These are phyloP conservation scores for Glycine latifolia DNA, from an alignment of 306 rosid species.

Conservation along the genomic window DNA sequence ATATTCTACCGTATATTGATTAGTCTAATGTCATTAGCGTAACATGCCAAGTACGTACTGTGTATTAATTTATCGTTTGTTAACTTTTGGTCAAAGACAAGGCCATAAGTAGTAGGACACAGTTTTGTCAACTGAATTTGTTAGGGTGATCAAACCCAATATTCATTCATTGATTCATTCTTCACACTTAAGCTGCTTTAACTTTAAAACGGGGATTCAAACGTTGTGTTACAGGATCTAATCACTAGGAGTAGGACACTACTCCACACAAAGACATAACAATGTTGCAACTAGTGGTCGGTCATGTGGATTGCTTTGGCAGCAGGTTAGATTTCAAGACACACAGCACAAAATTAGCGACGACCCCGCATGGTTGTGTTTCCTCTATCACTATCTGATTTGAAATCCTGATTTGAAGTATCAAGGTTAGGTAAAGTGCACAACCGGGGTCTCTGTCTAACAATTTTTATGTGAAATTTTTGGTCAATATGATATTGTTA, in stretches of 20 bases:
- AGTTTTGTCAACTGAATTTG: slow-evolving; percentile 39
- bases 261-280: slow-evolving; percentile 12
- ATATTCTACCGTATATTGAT: slow-evolving; percentile 32
- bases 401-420: slow-evolving; percentile 50
- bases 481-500: neutral
- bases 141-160: slow-evolving; percentile 33
- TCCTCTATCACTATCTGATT: slow-evolving; percentile 53
- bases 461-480: neutral
- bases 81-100: slow-evolving; percentile 45
- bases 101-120: slow-evolving; percentile 48
- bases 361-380: slow-evolving; percentile 51
- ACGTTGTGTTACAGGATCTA: slow-evolving; percentile 31
- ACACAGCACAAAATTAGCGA: slow-evolving; percentile 43
- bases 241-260: slow-evolving; percentile 36
- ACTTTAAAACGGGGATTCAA: slow-evolving; percentile 24
- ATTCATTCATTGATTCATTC: neutral
- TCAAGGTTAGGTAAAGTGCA: slow-evolving; percentile 33
- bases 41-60: neutral
- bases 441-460: slow-evolving; percentile 7
- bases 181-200: slow-evolving; percentile 1
- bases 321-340: slow-evolving; percentile 40
- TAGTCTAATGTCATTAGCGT: neutral
- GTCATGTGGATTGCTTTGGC: slow-evolving; percentile 62
- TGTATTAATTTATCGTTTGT: neutral
- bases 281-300: slow-evolving; percentile 43